Evolutionary conservation across 805 yeast species (phyloP).

Genomic region (Candida boleticola): DNA sequence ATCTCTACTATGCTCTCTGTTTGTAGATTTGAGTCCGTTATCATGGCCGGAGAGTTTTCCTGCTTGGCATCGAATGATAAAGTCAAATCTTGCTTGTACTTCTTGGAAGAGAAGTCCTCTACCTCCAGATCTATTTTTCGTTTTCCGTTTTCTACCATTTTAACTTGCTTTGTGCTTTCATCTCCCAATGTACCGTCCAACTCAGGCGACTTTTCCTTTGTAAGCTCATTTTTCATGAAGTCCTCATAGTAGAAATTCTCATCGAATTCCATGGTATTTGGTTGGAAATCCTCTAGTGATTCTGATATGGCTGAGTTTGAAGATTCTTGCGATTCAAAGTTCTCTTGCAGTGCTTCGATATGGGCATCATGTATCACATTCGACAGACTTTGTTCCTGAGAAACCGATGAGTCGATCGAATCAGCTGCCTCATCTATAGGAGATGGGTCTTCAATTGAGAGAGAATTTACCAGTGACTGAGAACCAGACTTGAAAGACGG

Average conservation of each 20-base stretch:
- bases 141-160: no score
- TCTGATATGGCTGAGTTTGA: background rate
- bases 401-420: background rate
- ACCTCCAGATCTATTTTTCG: no score
- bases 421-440: background rate
- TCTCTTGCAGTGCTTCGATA: no score
- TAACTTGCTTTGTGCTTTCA: background rate
- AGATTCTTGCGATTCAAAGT: background rate
- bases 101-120: no score
- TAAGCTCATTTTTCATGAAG: background rate
- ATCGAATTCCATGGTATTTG: background rate
- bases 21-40: background rate
- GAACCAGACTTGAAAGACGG: background rate
- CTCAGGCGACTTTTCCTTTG: slow-evolving; percentile 1
- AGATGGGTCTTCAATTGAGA: background rate
- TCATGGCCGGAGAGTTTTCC: background rate
- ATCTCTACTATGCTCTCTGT: background rate
- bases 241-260: slow-evolving; percentile 3
- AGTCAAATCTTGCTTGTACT: no score
- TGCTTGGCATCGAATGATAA: no score
- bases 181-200: slow-evolving; percentile 1
- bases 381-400: background rate
- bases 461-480: background rate
- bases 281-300: slow-evolving; percentile 1
- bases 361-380: background rate